phyloP scores from a whole-genome alignment of 2,329 filamentous ascomycete species.

The Pseudogymnoascus destructans region DNA sequence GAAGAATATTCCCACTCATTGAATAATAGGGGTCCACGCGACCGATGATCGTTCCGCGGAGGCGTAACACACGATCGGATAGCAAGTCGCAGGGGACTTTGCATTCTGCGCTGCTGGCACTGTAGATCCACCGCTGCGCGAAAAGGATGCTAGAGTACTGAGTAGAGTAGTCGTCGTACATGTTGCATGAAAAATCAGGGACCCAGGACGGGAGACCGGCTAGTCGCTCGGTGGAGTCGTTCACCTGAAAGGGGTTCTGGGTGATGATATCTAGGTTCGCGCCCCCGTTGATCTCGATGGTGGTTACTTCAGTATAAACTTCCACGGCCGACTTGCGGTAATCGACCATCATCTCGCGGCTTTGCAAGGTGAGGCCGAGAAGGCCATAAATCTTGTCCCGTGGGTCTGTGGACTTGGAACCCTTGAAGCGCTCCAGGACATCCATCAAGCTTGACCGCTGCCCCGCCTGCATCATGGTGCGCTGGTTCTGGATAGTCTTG shows the following conservation, averaged over 20 bases:
- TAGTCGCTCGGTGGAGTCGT: not conserved
- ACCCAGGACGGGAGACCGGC: slow-evolving; percentile 2
- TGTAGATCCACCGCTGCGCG: slow-evolving; percentile 3
- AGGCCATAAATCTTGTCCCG: slow-evolving; percentile 16
- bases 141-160: slow-evolving; percentile 1
- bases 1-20: not conserved
- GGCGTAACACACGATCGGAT: not conserved
- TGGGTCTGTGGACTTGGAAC: slow-evolving; percentile 12
- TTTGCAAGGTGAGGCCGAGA: slow-evolving; percentile 12
- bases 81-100: not conserved
- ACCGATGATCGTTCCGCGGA: not conserved
- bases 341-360: slow-evolving; percentile 14
- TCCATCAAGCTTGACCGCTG: slow-evolving; percentile 12
- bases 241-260: slow-evolving; percentile 14
- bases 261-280: slow-evolving; percentile 16
- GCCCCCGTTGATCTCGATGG: slow-evolving; percentile 44
- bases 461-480: not conserved
- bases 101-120: not conserved
- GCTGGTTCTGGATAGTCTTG: slow-evolving; percentile 6
- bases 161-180: not conserved
- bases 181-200: not conserved
- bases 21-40: not conserved
- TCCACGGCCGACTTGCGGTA: slow-evolving; percentile 11
- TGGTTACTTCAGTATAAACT: slow-evolving; percentile 38
- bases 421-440: slow-evolving; percentile 15